Evolutionary conservation across 148 eudicot species (phyloP).

Genomic region (Fallopia convolvulus): DNA sequence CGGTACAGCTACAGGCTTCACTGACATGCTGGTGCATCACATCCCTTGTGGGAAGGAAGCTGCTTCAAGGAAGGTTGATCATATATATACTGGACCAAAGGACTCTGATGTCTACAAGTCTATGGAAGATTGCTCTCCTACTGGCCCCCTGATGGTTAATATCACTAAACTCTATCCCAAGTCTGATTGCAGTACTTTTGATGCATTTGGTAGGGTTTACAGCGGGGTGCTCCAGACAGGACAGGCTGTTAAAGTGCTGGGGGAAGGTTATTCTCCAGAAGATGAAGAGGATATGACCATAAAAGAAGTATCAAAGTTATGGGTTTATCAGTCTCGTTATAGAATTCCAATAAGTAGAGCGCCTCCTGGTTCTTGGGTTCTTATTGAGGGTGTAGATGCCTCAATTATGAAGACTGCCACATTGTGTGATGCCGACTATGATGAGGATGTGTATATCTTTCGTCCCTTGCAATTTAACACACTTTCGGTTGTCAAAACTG

Average conservation of each 20-base stretch:
- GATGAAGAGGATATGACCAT: conserved; percentile 99
- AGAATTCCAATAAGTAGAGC: conserved; percentile 93
- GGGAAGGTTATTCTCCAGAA: conserved; percentile 99
- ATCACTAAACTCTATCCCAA: conserved; percentile 92
- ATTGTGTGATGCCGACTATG: conserved; percentile 59
- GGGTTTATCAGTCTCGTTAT: conserved; percentile 98
- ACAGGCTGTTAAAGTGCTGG: conserved; percentile 84
- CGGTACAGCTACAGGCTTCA: conserved; percentile 96
- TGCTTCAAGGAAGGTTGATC: conserved; percentile 75
- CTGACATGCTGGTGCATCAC: conserved; percentile 95
- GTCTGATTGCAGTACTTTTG: conserved; percentile 95
- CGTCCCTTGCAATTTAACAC: conserved; percentile 96
- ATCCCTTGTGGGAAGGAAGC: conserved; percentile 90
- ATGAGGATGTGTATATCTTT: conserved; percentile 85
- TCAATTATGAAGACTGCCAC: conserved; percentile 99
- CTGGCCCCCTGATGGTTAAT: conserved; percentile 93
- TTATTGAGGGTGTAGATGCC: conserved; percentile 99
- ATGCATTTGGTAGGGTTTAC: conserved; percentile 99
- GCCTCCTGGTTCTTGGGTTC: conserved; percentile 99
- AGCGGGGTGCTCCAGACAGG: conserved; percentile 89
- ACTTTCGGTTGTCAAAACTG: conserved; percentile 98
- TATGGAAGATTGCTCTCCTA: conserved; percentile 78
- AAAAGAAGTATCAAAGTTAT: conserved; percentile 94
- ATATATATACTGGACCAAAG: conserved; percentile 78
- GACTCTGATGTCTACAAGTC: conserved; percentile 67